phyloP scores from a whole-genome alignment of 2,329 filamentous ascomycete species.

The Cladobotryum protrusum region DNA sequence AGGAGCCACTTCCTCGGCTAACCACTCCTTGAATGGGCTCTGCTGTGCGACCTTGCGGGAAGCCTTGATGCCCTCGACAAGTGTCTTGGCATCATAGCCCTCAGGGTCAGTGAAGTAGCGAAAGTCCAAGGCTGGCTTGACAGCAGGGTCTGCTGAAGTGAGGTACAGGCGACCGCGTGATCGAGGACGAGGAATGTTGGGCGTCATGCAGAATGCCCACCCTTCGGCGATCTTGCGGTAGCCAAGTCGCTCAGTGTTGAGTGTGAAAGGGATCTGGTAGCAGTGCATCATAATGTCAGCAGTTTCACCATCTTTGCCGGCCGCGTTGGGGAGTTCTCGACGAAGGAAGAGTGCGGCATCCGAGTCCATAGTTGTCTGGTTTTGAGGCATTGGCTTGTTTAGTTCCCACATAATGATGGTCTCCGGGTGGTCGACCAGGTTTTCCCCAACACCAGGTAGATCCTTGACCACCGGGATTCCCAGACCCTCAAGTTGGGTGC shows the following conservation, averaged over 20 bases:
- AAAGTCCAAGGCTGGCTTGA: slow-evolving; percentile 82
- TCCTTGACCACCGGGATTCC: slow-evolving; percentile 51
- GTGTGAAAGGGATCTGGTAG: slow-evolving; percentile 89
- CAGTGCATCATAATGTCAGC: slow-evolving; percentile 95
- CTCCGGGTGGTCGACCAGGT: slow-evolving; percentile 55
- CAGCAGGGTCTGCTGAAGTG: slow-evolving; percentile 64
- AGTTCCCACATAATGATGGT: slow-evolving; percentile 67
- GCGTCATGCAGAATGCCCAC: slow-evolving; percentile 88
- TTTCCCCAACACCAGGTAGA: slow-evolving; percentile 54
- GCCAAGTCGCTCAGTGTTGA: slow-evolving; percentile 77
- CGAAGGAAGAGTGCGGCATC: slow-evolving; percentile 86
- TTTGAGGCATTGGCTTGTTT: slow-evolving; percentile 65
- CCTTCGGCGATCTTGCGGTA: slow-evolving; percentile 58
- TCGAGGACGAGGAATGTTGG: slow-evolving; percentile 79
- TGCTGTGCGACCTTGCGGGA: slow-evolving; percentile 72
- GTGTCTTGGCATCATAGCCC: slow-evolving; percentile 76
- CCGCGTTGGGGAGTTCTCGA: slow-evolving; percentile 64
- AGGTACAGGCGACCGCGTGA: slow-evolving; percentile 73
- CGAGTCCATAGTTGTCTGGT: slow-evolving; percentile 87
- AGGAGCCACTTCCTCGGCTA: slow-evolving; percentile 75
- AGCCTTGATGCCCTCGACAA: slow-evolving; percentile 69
- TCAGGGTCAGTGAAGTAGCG: slow-evolving; percentile 83
- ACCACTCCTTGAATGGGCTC: slow-evolving; percentile 73
- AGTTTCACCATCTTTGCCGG: slow-evolving; percentile 62
- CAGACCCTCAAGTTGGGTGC: slow-evolving; percentile 45